Evolutionary conservation across 345 rosid species (phyloP), one percentile per base, ranked within the genome.

Genomic region (Salix suchowensis): DNA sequence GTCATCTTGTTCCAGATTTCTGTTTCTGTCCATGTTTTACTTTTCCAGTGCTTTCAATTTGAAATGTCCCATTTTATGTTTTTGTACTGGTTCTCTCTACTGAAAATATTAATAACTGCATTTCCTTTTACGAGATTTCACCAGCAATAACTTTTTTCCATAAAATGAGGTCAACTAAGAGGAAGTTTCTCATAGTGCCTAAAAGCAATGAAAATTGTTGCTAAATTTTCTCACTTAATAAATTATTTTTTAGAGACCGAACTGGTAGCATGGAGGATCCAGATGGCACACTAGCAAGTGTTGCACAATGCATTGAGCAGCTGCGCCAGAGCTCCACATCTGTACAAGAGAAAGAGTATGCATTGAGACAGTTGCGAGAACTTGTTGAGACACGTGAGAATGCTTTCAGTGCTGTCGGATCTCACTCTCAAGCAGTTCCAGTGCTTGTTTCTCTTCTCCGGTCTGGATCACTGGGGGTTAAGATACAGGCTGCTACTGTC

Each of bases 341-440:
- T 78, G 88, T 87, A 74, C 97, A 91, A 85, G 99, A 96, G 89
- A 91, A 88, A 86, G 99, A 94, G 74, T 82, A 86, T 82, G 89
- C 91, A 65, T 81, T 96, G 89, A 91, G 85, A 88, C 99, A 94
- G 82, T 86, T 94, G 83, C 87, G 90, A 65, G 99, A 94, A 81
- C 99, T 96, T 75, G 92, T 94, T 60, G 92, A 94, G 75, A 92
- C 91, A 39, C 97, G 96, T 76, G 98, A 94, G 84, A 90, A 89
- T 82, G 99, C 98, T 71, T 92, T 94, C 86, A 89, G 99, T 79
- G 99, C 99, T 80, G 99, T 96, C 68, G 98, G 97, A 73, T 94
- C 99, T 78, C 99, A 96, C 84, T 96, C 98, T 77, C 99, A 96
- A 85, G 99, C 99, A 73, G 99, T 96, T 79, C 99, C 99, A 26